A percentile compares a stretch with the other conserved stretches of the same genome.
Evolutionary conservation across 78 protist genomes (phyloP).

Genomic region (Pigoraptor vietnamica): DNA sequence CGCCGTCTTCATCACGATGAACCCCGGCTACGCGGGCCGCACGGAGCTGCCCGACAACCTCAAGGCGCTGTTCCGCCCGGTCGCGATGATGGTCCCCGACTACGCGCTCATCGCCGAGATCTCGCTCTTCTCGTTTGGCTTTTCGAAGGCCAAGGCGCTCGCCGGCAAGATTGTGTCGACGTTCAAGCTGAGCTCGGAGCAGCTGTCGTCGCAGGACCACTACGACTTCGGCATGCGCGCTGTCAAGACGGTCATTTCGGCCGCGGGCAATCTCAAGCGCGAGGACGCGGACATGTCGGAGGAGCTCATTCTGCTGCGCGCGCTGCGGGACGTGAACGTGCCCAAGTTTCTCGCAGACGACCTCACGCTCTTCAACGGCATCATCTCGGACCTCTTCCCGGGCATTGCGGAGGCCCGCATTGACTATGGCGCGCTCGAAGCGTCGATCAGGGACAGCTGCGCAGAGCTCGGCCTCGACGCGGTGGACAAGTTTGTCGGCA

Average conservation of each 20-base stretch:
- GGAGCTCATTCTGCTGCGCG: conserved; percentile 68
- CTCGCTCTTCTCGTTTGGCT: conserved; percentile 77
- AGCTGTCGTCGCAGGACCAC: conserved; percentile 74
- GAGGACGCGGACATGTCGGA: conserved; percentile 46
- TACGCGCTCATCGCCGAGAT: conserved; percentile 90
- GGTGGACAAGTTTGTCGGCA: conserved; percentile 38
- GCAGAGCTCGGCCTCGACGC: conserved; percentile 29
- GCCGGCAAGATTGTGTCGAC: conserved; percentile 61
- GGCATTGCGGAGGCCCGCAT: conserved; percentile 4
- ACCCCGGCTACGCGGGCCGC: conserved; percentile 86
- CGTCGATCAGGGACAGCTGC: conserved; percentile 22
- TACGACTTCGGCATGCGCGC: conserved; percentile 91
- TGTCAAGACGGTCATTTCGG: conserved; percentile 76
- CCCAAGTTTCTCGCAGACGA: conserved; percentile 86
- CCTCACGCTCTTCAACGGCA: conserved; percentile 55
- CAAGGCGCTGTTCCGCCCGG: conserved; percentile 85
- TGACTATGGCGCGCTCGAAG: conserved; percentile 34
- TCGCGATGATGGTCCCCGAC: conserved; percentile 90
- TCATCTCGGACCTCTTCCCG: conserved; percentile 69
- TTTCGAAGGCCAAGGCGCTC: conserved; percentile 37
- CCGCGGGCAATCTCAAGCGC: conserved; percentile 78
- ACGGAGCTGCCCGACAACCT: conserved; percentile 80
- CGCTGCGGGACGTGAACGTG: conserved; percentile 83
- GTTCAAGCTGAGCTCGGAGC: conserved; percentile 72
- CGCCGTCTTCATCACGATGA: conserved; percentile 82